A percentile compares a stretch with the other conserved stretches of the same genome.
phyloP scores from a whole-genome alignment of 169 alveolate genomes.

The Babesia ovata region DNA sequence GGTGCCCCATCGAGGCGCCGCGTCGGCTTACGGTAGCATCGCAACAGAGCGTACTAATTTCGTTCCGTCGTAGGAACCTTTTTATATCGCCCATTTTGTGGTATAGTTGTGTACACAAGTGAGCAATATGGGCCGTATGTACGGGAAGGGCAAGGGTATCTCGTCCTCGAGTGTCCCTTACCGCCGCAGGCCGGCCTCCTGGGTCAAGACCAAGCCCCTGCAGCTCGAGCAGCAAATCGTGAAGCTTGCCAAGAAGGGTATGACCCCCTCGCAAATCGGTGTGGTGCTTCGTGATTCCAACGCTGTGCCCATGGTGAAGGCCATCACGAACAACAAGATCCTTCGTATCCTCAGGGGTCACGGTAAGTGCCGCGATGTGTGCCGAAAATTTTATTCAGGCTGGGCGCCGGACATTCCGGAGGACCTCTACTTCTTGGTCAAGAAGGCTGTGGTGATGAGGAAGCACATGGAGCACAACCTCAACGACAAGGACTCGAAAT shows the following conservation, averaged over 20 bases:
- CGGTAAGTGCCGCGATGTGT: constrained; percentile 70
- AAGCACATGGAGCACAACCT: constrained; percentile 96
- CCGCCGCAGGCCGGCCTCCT: constrained; percentile 95
- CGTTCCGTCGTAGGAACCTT: constrained; percentile 4
- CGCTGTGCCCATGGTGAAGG: constrained; percentile 96
- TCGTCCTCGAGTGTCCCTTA: constrained; percentile 95
- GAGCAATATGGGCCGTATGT: constrained; percentile 89
- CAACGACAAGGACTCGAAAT: constrained; percentile 96
- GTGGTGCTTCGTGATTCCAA: constrained; percentile 96
- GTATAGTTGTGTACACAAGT: constrained; percentile 2
- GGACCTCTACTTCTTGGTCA: constrained; percentile 96
- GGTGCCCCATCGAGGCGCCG: constrained; percentile 37
- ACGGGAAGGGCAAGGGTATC: constrained; percentile 91
- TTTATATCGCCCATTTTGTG: background rate
- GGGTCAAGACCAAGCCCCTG: constrained; percentile 93
- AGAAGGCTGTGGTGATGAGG: constrained; percentile 98
- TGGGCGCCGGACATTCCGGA: constrained; percentile 98
- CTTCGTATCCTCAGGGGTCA: constrained; percentile 94
- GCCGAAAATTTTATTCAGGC: constrained; percentile 63
- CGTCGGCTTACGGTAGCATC: background rate
- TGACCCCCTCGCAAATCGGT: constrained; percentile 98
- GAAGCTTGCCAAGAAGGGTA: constrained; percentile 98
- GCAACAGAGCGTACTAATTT: background rate
- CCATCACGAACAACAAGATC: constrained; percentile 95
- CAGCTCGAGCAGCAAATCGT: constrained; percentile 92